These are phyloP conservation scores for Thyridium curvatum DNA, from an alignment of 2,329 filamentous ascomycete species.

Conservation along the genomic window DNA sequence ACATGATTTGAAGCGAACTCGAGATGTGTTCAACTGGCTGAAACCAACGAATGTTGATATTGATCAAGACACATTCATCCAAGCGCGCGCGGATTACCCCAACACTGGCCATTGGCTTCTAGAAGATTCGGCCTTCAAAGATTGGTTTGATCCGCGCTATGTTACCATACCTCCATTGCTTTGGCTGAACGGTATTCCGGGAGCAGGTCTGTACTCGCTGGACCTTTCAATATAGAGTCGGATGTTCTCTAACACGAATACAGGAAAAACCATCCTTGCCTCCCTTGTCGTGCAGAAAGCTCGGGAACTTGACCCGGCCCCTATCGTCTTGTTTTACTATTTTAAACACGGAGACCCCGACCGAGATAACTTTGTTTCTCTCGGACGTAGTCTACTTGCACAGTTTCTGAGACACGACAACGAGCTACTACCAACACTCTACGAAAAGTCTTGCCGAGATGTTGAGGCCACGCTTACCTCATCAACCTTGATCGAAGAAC, in stretches of 20 bases:
- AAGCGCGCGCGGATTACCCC: too few species aligned
- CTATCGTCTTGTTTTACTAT: conserved; percentile 1
- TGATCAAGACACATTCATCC: too few species aligned
- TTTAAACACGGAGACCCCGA: conserved; percentile 1
- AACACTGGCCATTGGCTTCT: too few species aligned
- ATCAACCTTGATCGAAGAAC: conserved; percentile 2
- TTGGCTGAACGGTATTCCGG: conserved; percentile 4
- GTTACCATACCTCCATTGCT: not conserved
- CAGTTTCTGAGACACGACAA: conserved; percentile 7
- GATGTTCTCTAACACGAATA: not conserved
- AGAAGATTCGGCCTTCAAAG: too few species aligned
- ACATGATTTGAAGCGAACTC: too few species aligned
- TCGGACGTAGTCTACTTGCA: not conserved
- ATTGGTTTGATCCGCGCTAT: too few species aligned
- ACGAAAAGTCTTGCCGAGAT: too few species aligned
- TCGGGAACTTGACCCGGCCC: not conserved
- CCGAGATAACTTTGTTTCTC: not conserved
- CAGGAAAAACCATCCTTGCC: conserved; percentile 5
- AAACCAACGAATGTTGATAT: too few species aligned
- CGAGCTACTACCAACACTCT: conserved; percentile 12
- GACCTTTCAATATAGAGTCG: not conserved
- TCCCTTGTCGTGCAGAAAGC: conserved; percentile 1
- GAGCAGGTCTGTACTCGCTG: conserved; percentile 1
- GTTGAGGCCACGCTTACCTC: too few species aligned
- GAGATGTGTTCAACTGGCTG: too few species aligned